Evolutionary conservation across 495 filamentous ascomycete genomes (phyloP), one percentile per base, ranked within the genome.

Genomic region (Penicillium nucicola): DNA sequence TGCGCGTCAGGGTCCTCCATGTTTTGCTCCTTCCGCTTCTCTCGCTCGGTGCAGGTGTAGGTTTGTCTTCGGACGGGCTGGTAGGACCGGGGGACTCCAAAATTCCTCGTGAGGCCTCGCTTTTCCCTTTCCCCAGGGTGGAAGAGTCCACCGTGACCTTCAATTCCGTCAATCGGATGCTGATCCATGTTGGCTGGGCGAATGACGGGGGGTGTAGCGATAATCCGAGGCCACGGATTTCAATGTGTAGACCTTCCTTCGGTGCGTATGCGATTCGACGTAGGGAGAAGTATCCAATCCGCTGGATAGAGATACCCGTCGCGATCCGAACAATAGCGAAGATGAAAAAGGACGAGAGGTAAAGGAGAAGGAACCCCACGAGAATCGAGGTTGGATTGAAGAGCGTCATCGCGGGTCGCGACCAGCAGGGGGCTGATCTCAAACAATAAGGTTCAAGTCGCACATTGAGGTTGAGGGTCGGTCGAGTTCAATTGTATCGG

Each of bases 111-210:
- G 59, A 43, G 34, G 53, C 31, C 52, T 58, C 60, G 65, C 52
- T 64, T 64, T 66, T 84, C 66, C 62, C 60, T 56, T 67, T 67
- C 10, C 57, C 62, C 37, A 92, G 64, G 28, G 77, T 74, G 41
- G 81, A 77, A 41, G 89, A 69, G 66, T 97, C 89, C 19, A 97
- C 62, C 0, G 88, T 91, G n/a, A 97, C 76, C 37, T 81, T 86
- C 31, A 96, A 69, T 52, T 96, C 92, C 48, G 83, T 85, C 42
- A 97, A 70, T 18, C 90, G 87, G 31, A 99, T 76, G 59, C 90
- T 96, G 52, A 97, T 71, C 93, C 93, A 99, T 68, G 95, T 97
- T 41, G 93, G 92, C 65, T 97, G 91, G 15, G 91, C 88, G 66
- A 97, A 97, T 13, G 93, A 96, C 7, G 93, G 92, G 8, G 90